A percentile compares a stretch with the other conserved stretches of the same genome.
These are phyloP conservation scores for Cryphonectria carpinicola DNA, from an alignment of 2,329 filamentous ascomycete genomes.

Conservation along the genomic window DNA sequence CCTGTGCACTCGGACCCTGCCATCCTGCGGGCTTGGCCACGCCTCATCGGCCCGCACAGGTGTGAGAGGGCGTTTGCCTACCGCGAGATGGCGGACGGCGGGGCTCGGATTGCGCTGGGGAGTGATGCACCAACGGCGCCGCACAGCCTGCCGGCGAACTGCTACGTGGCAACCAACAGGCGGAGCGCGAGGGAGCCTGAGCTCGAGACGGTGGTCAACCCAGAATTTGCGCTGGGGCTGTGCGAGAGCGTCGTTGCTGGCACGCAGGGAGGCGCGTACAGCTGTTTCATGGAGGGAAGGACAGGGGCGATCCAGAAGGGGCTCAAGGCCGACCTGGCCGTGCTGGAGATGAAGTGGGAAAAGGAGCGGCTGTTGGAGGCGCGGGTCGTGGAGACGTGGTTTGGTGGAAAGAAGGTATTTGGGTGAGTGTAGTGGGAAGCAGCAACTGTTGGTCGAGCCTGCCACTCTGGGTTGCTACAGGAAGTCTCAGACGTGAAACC, in stretches of 20 bases:
- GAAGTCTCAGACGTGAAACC: neutral
- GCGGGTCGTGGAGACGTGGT: constrained; percentile 57
- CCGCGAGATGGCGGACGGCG: constrained; percentile 59
- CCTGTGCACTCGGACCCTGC: constrained; percentile 64
- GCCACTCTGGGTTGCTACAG: neutral
- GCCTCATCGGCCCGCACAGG: constrained; percentile 56
- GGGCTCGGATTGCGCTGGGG: constrained; percentile 60
- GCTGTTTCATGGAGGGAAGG: constrained; percentile 59
- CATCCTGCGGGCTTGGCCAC: constrained; percentile 64
- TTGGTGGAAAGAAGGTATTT: constrained; percentile 49
- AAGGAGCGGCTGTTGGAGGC: constrained; percentile 51
- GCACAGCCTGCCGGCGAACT: constrained; percentile 56
- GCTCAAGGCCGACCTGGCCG: constrained; percentile 61
- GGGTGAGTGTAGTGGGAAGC: neutral
- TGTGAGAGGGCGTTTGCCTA: constrained; percentile 64
- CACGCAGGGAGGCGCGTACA: constrained; percentile 60
- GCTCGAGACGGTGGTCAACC: constrained; percentile 50
- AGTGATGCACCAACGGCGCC: constrained; percentile 64
- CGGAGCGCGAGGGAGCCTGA: constrained; percentile 55
- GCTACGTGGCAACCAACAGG: constrained; percentile 63
- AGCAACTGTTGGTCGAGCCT: neutral
- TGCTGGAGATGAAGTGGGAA: constrained; percentile 56
- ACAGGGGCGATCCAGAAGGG: constrained; percentile 57
- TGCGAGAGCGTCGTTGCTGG: constrained; percentile 58
- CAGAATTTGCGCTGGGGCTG: constrained; percentile 56